Conservation (phyloP, 1,284 basidiomycete species). For the Microbotryum silenes-acaulis region DNA sequence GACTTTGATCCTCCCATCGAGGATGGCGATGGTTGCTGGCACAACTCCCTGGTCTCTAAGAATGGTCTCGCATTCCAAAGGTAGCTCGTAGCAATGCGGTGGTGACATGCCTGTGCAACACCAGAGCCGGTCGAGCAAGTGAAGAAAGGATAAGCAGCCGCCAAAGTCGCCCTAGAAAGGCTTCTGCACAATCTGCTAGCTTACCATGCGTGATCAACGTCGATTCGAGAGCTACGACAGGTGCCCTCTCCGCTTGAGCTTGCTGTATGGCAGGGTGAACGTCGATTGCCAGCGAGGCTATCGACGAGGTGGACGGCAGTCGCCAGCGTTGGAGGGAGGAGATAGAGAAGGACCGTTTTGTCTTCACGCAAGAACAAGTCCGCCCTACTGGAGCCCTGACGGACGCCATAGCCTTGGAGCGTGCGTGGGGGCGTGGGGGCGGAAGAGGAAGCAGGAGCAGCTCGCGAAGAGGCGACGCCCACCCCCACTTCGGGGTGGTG, state of each 20-base stretch:
- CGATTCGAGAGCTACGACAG: slow-evolving; percentile 27
- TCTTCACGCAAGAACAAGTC: too few species aligned
- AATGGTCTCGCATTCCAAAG: slow-evolving; percentile 51
- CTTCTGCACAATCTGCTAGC: neutral
- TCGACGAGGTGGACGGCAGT: neutral
- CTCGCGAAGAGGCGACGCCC: too few species aligned
- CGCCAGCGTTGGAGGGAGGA: neutral
- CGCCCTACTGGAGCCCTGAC: too few species aligned
- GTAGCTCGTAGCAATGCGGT: slow-evolving; percentile 22
- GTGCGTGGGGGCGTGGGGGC: too few species aligned
- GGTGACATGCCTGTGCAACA: slow-evolving; percentile 24
- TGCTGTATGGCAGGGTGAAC: slow-evolving; percentile 17
- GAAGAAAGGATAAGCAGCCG: neutral
- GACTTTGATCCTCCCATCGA: slow-evolving; percentile 76
- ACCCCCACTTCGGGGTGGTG: too few species aligned
- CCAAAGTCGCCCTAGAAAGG: too few species aligned
- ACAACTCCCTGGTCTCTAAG: slow-evolving; percentile 68
- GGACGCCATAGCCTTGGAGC: too few species aligned
- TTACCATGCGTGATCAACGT: slow-evolving; percentile 31
- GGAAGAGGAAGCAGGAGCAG: too few species aligned
- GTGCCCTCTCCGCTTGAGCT: slow-evolving; percentile 18
- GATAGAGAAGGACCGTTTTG: too few species aligned
- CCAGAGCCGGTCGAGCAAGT: neutral
- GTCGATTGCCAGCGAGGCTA: slow-evolving; percentile 17
- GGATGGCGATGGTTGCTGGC: slow-evolving; percentile 84